These are phyloP conservation scores for Talaromyces sp. DNA, from an alignment of 2,329 filamentous ascomycete species.

Conservation along the genomic window DNA sequence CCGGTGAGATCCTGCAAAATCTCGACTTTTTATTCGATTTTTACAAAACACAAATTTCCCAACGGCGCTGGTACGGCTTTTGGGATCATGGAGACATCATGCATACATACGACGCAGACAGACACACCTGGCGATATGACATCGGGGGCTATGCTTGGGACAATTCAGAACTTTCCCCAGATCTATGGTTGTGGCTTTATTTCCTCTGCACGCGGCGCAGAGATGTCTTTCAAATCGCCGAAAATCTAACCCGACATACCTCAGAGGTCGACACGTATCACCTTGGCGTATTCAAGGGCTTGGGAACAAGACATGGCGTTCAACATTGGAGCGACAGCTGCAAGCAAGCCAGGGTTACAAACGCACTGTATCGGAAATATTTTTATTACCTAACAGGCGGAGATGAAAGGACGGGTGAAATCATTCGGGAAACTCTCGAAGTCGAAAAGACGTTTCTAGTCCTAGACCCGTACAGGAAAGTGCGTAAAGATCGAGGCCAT, in stretches of 20 bases:
- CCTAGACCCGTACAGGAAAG: constrained; percentile 57
- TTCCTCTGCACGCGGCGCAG: constrained; percentile 57
- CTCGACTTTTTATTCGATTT: constrained; percentile 55
- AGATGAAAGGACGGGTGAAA: constrained; percentile 53
- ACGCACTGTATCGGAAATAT: constrained; percentile 53
- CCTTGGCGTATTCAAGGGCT: constrained; percentile 52
- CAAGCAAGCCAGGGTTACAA: constrained; percentile 59
- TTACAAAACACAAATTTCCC: constrained; percentile 53
- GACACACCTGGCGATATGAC: constrained; percentile 61
- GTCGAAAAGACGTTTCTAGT: constrained; percentile 50
- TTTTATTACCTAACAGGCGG: constrained; percentile 56
- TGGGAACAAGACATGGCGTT: constrained; percentile 60
- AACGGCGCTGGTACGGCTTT: constrained; percentile 61
- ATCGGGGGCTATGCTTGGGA: constrained; percentile 63
- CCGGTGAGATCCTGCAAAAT: constrained; percentile 46
- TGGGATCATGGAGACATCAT: constrained; percentile 60
- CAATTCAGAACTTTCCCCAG: constrained; percentile 60
- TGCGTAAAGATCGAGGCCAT: constrained; percentile 48
- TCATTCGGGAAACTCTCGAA: constrained; percentile 50
- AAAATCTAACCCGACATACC: constrained; percentile 55
- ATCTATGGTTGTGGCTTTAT: constrained; percentile 60
- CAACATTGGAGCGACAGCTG: constrained; percentile 59
- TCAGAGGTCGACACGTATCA: constrained; percentile 62
- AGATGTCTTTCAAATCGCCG: constrained; percentile 56
- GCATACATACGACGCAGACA: constrained; percentile 57